These are phyloP conservation scores for Colletotrichum coccodes DNA, from an alignment of 2,329 filamentous ascomycete genomes.

Conservation along the genomic window DNA sequence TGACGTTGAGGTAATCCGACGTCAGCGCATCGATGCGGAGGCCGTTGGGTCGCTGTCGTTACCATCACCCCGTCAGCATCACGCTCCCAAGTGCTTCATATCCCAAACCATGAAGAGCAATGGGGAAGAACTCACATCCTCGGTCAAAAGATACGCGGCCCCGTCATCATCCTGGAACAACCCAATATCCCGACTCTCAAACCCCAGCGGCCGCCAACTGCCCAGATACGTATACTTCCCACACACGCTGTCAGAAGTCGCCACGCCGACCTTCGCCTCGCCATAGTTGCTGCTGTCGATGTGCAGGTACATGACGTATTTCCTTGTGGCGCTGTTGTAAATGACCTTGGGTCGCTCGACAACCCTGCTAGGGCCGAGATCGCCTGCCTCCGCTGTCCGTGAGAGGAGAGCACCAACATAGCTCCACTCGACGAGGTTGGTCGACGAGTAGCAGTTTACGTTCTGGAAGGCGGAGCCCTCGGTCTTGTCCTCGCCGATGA, in stretches of 20 bases:
- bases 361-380: slow-evolving; percentile 70
- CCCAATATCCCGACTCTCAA: slow-evolving; percentile 61
- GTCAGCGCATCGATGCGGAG: slow-evolving; percentile 64
- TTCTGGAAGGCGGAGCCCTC: slow-evolving; percentile 70
- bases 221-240: slow-evolving; percentile 60
- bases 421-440: slow-evolving; percentile 71
- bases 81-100: not conserved
- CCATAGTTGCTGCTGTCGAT: slow-evolving; percentile 71
- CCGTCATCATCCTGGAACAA: slow-evolving; percentile 72
- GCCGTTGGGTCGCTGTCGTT: slow-evolving; percentile 26
- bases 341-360: slow-evolving; percentile 77
- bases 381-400: slow-evolving; percentile 56
- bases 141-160: slow-evolving; percentile 67
- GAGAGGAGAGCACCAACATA: slow-evolving; percentile 69
- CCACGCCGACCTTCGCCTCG: slow-evolving; percentile 73
- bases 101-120: too few relatives aligned
- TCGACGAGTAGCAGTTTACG: slow-evolving; percentile 75
- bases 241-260: slow-evolving; percentile 67
- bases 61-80: not conserved
- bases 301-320: slow-evolving; percentile 77
- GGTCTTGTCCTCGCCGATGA: slow-evolving; percentile 77
- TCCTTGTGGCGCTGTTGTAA: slow-evolving; percentile 69
- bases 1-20: slow-evolving; percentile 65
- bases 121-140: slow-evolving; percentile 55
- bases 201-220: slow-evolving; percentile 47